These are phyloP conservation scores for Seiridium cupressi DNA, from an alignment of 2,329 filamentous ascomycete genomes.

Conservation along the genomic window DNA sequence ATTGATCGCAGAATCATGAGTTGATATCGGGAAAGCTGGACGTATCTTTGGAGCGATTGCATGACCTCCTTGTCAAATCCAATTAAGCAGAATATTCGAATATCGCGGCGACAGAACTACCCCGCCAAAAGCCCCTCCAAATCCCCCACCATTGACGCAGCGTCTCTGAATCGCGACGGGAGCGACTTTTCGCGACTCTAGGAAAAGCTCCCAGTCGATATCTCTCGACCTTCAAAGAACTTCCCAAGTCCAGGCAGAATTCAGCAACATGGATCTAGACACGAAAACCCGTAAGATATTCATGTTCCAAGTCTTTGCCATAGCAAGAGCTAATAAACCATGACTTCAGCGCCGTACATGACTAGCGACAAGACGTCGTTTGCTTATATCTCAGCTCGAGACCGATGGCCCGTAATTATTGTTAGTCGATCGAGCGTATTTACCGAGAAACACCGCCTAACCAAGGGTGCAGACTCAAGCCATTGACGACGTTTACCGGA, in stretches of 20 bases:
- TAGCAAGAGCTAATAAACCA: background rate
- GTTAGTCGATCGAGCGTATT: conserved; percentile 44
- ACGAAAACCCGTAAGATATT: conserved; percentile 66
- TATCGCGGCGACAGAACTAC: conserved; percentile 12
- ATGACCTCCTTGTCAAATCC: background rate
- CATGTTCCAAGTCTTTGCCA: background rate
- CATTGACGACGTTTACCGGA: conserved; percentile 90
- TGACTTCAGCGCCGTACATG: conserved; percentile 63
- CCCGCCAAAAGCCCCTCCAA: background rate
- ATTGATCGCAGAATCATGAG: background rate
- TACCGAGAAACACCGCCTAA: conserved; percentile 15
- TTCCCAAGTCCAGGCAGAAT: background rate
- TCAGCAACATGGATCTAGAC: conserved; percentile 65
- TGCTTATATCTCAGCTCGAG: conserved; percentile 78
- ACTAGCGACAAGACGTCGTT: conserved; percentile 86
- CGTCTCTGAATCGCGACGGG: background rate
- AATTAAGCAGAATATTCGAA: background rate
- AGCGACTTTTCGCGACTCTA: background rate
- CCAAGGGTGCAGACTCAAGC: conserved; percentile 68
- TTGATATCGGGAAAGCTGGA: background rate
- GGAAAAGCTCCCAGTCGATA: background rate
- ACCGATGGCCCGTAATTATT: conserved; percentile 92
- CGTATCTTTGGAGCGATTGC: background rate
- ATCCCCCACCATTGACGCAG: background rate
- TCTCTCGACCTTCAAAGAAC: background rate